A percentile compares a stretch with the other conserved stretches of the same genome.
Evolutionary conservation across 106 monocot genomes (phyloP).

Genomic region (Acanthochlamys bracteata): DNA sequence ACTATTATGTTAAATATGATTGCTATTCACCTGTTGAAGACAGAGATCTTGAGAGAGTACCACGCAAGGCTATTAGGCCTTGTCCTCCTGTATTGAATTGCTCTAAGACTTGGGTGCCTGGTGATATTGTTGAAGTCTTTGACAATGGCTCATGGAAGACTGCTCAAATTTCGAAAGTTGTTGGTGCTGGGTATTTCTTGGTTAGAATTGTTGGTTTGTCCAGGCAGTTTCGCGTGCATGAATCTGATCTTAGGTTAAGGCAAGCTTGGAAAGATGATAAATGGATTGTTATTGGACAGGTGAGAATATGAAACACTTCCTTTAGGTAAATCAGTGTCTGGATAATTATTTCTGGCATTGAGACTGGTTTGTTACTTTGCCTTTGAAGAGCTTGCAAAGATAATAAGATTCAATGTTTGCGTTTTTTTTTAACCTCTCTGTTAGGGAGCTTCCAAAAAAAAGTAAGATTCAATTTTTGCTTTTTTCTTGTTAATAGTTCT

Average conservation of each 20-base stretch:
- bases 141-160: conserved; percentile 24
- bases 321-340: no score
- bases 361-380: no score
- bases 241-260: conserved; percentile 17
- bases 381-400: no score
- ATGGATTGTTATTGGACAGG: conserved; percentile 32
- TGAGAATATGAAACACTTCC: background rate
- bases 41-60: conserved; percentile 1
- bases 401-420: no score
- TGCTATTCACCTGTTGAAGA: background rate
- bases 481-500: no score
- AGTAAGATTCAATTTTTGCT: no score
- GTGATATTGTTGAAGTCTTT: conserved; percentile 26
- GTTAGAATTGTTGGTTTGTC: conserved; percentile 18
- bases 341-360: no score
- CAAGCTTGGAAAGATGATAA: conserved; percentile 27
- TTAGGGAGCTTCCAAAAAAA: no score
- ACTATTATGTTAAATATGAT: conserved; percentile 17
- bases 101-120: conserved; percentile 11
- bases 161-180: conserved; percentile 10
- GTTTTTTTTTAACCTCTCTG: no score
- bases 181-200: conserved; percentile 7
- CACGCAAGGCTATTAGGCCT: conserved; percentile 17
- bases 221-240: conserved; percentile 8
- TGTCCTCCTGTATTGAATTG: conserved; percentile 11